These are phyloP conservation scores for Dorcoceras hygrometricum DNA, from an alignment of 257 asterid genomes.

Conservation along the genomic window DNA sequence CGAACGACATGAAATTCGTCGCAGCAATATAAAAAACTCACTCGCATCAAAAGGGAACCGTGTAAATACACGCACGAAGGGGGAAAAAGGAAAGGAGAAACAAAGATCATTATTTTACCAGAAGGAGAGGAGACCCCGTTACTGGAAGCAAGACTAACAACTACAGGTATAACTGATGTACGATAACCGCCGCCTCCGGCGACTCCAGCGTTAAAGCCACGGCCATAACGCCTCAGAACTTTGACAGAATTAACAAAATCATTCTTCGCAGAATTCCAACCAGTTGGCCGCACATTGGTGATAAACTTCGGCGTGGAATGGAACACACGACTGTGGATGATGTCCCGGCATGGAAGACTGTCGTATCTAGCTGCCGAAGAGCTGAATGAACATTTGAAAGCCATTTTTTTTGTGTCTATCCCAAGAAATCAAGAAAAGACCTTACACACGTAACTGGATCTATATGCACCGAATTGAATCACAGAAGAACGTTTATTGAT, in stretches of 20 bases:
- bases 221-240: conserved; percentile 26
- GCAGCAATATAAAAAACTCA: not conserved
- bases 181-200: conserved; percentile 4
- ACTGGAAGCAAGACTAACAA: conserved; percentile 30
- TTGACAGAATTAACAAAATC: conserved; percentile 9
- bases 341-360: conserved; percentile 20
- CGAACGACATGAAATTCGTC: not conserved
- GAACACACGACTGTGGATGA: conserved; percentile 2
- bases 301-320: conserved; percentile 29
- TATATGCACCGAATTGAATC: no score
- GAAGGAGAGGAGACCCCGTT: conserved; percentile 34
- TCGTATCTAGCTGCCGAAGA: conserved; percentile 14
- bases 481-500: no score
- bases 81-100: not conserved
- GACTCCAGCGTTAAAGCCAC: conserved; percentile 19
- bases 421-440: not conserved
- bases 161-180: conserved; percentile 25
- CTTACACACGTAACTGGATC: no score
- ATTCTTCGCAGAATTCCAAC: conserved; percentile 25
- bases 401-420: conserved; percentile 17
- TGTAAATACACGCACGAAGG: not conserved
- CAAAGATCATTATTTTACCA: conserved; percentile 22
- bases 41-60: not conserved
- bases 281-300: conserved; percentile 23
- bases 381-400: conserved; percentile 25